Percentiles rank a stretch among this genome's conserved stretches.
These are phyloP conservation scores for Lactuca sativa DNA, from an alignment of 129 eudicot species.

Conservation along the genomic window DNA sequence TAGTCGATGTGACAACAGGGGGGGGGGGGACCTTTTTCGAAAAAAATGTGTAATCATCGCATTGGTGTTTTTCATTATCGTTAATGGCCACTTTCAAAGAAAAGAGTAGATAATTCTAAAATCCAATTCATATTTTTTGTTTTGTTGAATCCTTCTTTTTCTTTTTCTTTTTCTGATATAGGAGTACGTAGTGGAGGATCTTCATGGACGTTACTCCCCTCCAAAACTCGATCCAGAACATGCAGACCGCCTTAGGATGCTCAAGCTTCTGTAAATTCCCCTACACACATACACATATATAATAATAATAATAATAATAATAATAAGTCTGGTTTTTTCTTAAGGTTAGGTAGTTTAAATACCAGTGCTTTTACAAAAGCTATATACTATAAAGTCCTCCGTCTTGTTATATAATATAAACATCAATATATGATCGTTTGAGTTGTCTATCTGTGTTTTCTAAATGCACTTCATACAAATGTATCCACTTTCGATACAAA, in stretches of 20 bases:
- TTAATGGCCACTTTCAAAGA: too few relatives aligned
- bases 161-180: constrained; percentile 20
- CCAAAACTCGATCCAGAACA: constrained; percentile 70
- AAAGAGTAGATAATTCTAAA: too few relatives aligned
- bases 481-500: too few relatives aligned
- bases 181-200: constrained; percentile 89
- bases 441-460: constrained; percentile 7
- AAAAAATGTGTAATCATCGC: too few relatives aligned
- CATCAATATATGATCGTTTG: constrained; percentile 4
- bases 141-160: neutral
- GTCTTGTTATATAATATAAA: neutral
- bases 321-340: neutral
- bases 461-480: neutral
- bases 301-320: neutral
- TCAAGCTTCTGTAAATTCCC: constrained; percentile 56
- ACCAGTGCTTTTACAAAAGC: neutral
- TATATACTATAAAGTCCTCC: neutral
- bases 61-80: too few relatives aligned
- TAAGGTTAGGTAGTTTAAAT: constrained; percentile 11
- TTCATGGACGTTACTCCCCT: constrained; percentile 64
- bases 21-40: too few relatives aligned
- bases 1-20: too few relatives aligned
- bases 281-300: neutral
- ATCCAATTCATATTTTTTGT: too few relatives aligned
- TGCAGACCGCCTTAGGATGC: constrained; percentile 63